Evolutionary conservation across 331 rosid genomes (phyloP), one percentile per base, ranked within the genome.

Genomic region (Rosa hybrid): DNA sequence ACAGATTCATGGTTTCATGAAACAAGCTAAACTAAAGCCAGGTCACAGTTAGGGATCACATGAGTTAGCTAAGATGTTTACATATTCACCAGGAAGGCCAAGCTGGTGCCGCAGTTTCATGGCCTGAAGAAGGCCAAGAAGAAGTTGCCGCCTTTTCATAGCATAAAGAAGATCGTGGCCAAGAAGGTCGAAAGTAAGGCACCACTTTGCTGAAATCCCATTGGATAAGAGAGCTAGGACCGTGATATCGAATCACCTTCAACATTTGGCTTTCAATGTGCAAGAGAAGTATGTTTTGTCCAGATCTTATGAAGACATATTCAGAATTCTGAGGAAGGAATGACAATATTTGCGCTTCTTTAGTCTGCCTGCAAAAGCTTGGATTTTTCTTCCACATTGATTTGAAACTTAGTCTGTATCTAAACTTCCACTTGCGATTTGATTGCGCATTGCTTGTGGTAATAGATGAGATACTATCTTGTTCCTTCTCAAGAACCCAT

Each of bases 141-240:
- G 62, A 73, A 4, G 49, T n/a, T 41, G 16, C 21, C 2, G 14
- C 16, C 23, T 68, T 68, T 18, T 16, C 77, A 73, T 30, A 77
- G 51, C 81, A 79, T 79, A 64, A 63, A 65, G 80, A 86, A 68
- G 89, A 69, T 7, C 41, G 41, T 48, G 97, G 93, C 97, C 97
- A 93, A 23, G 89, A 77, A 39, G 92, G 92, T 50, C 53, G 86
- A 80, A 87, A 91, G 92, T 82, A 93, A 23, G 97, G 94, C 68
- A 88, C 88, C 16, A 88, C 88, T 81, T 79, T 81, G 78, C 97
- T 86, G 68, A 87, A 84, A 74, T 88, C 94, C 93, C 92, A 87
- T 38, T 92, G 83, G 81, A 93, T 83, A 63, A 89, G n/a, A 51
- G 84, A 81, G 81, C 86, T 90, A 21, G 86, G 79, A 71, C 93